Conservation (phyloP, 1,284 basidiomycete genomes). For the Heterobasidion parviporum region DNA sequence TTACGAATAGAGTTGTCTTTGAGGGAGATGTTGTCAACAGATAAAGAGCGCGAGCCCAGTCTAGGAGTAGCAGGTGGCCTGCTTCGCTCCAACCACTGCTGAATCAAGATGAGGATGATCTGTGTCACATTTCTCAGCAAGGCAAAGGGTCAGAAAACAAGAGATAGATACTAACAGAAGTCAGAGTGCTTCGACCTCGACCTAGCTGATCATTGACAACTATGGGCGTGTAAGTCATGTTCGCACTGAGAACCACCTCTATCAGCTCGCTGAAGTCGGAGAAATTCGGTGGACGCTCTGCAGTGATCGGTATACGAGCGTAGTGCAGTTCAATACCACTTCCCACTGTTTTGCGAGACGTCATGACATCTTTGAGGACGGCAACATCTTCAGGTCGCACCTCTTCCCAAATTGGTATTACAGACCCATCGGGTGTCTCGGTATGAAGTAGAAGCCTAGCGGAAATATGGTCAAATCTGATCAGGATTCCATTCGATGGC, state of each 20-base stretch:
- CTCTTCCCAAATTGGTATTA: constrained; percentile 95
- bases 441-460: constrained; percentile 80
- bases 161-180: constrained; percentile 45
- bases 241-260: constrained; percentile 73
- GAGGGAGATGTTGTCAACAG: constrained; percentile 27
- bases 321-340: constrained; percentile 66
- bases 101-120: constrained; percentile 82
- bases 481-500: not conserved
- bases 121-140: constrained; percentile 16
- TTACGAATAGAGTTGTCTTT: constrained; percentile 22
- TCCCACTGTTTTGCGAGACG: constrained; percentile 33
- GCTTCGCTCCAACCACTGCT: constrained; percentile 68
- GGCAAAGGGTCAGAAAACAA: not conserved
- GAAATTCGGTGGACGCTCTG: constrained; percentile 67
- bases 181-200: constrained; percentile 86
- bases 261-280: constrained; percentile 70
- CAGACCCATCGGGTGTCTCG: constrained; percentile 81
- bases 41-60: constrained; percentile 25
- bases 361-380: constrained; percentile 90
- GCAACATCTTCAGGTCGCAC: constrained; percentile 72
- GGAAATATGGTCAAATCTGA: not conserved
- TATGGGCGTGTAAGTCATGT: constrained; percentile 71
- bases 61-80: constrained; percentile 29
- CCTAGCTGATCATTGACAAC: constrained; percentile 97
- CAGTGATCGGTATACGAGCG: constrained; percentile 86